A percentile compares a stretch with the other conserved stretches of the same genome.
Conservation (phyloP, 805 yeast species). For the Candida montana region DNA sequence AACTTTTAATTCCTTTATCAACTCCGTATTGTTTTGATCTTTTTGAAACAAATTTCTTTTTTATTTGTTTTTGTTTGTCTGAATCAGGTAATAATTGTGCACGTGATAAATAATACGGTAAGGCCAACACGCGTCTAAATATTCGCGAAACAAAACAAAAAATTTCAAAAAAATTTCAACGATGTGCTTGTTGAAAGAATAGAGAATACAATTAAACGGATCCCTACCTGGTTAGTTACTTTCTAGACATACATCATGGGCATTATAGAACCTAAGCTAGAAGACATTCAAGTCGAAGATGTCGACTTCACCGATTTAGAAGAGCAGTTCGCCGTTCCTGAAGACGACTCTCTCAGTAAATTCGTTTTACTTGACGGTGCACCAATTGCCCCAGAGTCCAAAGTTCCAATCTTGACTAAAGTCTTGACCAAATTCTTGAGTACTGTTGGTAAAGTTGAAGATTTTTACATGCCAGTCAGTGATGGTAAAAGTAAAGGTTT, state of each 20-base stretch:
- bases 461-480: conserved; percentile 76
- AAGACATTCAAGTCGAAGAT: conserved; percentile 53
- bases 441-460: conserved; percentile 71
- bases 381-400: conserved; percentile 89
- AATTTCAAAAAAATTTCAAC: conserved; percentile 2
- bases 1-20: not conserved
- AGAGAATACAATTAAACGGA: not conserved
- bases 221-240: not conserved
- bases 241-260: conserved; percentile 7
- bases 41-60: not conserved
- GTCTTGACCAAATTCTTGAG: conserved; percentile 79
- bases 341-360: conserved; percentile 60
- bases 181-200: not conserved
- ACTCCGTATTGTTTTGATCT: no score
- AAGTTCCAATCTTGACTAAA: conserved; percentile 76
- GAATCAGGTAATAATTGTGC: not conserved
- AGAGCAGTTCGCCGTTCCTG: conserved; percentile 59
- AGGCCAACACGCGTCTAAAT: not conserved
- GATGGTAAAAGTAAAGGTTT: conserved; percentile 81
- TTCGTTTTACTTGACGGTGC: conserved; percentile 91
- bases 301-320: conserved; percentile 85
- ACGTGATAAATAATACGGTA: no score
- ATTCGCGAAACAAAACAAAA: conserved; percentile 4
- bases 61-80: conserved; percentile 1
- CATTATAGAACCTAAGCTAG: conserved; percentile 32